Conservation (phyloP, 495 filamentous ascomycete species). For the Tuber umbilicatum region DNA sequence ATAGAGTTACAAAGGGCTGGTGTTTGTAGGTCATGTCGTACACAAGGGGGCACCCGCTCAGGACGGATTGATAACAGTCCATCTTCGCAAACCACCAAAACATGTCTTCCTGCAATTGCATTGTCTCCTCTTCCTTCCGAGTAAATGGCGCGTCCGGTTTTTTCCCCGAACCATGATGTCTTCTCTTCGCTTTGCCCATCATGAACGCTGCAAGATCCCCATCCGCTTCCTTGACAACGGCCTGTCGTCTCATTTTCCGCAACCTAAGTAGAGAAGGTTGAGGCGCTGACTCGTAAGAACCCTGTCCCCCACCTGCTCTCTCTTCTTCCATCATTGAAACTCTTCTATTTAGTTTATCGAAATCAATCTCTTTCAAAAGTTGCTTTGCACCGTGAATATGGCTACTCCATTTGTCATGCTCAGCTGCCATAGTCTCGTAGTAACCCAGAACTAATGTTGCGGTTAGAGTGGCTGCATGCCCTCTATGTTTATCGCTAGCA, state of each 20-base stretch:
- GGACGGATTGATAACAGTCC: constrained; percentile 81
- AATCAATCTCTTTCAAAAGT: constrained; percentile 76
- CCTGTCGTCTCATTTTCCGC: constrained; percentile 36
- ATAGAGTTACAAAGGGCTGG: background rate
- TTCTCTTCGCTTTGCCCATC: constrained; percentile 36
- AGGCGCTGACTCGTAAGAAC: constrained; percentile 15
- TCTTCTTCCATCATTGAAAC: constrained; percentile 54
- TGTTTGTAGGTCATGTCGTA: constrained; percentile 49
- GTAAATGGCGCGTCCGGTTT: constrained; percentile 48
- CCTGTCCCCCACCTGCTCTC: constrained; percentile 37
- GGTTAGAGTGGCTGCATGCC: constrained; percentile 72
- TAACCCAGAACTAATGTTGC: constrained; percentile 83
- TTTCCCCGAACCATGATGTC: constrained; percentile 10
- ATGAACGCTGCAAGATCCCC: constrained; percentile 42
- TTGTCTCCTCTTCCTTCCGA: constrained; percentile 67
- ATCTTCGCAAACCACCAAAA: constrained; percentile 97
- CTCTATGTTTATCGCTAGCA: constrained; percentile 61
- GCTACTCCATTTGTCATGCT: constrained; percentile 91
- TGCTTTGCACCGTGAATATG: constrained; percentile 80
- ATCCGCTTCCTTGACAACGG: constrained; percentile 41
- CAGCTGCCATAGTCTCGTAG: constrained; percentile 90
- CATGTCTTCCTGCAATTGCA: constrained; percentile 74
- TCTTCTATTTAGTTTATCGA: constrained; percentile 61
- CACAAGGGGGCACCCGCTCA: constrained; percentile 80
- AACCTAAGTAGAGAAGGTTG: constrained; percentile 26